Evolutionary conservation across 106 monocot genomes (phyloP).

Genomic region (Narthecium ossifragum): DNA sequence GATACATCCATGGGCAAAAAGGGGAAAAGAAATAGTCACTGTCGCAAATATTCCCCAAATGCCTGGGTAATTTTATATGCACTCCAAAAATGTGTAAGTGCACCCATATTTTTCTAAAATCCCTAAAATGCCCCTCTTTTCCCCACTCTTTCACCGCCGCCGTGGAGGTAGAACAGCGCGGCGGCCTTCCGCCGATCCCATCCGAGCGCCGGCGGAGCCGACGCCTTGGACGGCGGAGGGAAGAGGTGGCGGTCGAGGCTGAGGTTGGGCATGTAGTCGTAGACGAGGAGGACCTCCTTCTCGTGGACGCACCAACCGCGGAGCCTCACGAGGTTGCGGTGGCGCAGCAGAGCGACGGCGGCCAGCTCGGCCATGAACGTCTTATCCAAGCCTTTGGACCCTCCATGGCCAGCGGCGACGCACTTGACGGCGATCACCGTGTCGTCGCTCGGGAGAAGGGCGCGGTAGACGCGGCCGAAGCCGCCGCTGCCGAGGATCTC

Average conservation of each 20-base stretch:
- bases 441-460: constrained; percentile 59
- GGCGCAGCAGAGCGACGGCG: constrained; percentile 94
- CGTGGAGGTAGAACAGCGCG: constrained; percentile 83
- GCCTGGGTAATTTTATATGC: too few species aligned
- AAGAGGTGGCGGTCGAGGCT: constrained; percentile 84
- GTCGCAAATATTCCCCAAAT: too few species aligned
- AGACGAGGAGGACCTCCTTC: constrained; percentile 65
- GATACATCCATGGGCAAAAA: too few species aligned
- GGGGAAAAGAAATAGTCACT: too few species aligned
- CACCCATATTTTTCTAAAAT: too few species aligned
- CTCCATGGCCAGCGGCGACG: constrained; percentile 27
- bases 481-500: constrained; percentile 81
- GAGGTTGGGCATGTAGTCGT: constrained; percentile 93
- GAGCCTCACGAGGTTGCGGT: constrained; percentile 83
- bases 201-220: constrained; percentile 18
- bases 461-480: constrained; percentile 78
- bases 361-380: constrained; percentile 76
- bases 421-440: constrained; percentile 78
- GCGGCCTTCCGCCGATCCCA: constrained; percentile 58
- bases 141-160: too few species aligned
- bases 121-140: too few species aligned
- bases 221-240: constrained; percentile 8
- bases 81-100: too few species aligned
- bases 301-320: constrained; percentile 86
- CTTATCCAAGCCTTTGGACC: constrained; percentile 41